Evolutionary conservation across 2,329 filamentous ascomycete genomes (phyloP), one percentile per base, ranked within the genome.

Genomic region (Albifimbria verrucaria): DNA sequence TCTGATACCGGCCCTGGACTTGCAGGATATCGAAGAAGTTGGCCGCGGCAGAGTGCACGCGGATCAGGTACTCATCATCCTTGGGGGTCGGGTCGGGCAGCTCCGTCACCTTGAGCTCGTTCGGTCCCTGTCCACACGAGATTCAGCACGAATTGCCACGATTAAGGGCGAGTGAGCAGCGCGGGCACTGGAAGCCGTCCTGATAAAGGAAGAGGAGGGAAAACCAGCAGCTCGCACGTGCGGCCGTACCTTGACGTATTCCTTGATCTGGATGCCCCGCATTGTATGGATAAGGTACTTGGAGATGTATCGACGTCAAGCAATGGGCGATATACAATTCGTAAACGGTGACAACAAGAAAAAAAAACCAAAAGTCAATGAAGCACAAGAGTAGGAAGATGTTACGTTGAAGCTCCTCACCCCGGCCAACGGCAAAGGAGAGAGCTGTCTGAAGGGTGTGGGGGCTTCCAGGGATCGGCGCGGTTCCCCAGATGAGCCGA

Each of bases 1-100:
- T 82, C 68, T 97, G 93, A 74, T 97, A 97, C 82, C 95, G 96
- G 52, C 93, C 93, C 66, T 91, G 88, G 66, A 97, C 91, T 68
- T 97, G 93, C 51, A 97, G 84, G 53, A 96, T 88, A 70, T 97
- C 93, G 77, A 97, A 97, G 81, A 97, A 97, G 76, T 97, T 97
- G 64, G 90, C 90, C 20, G 91, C 93, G 1, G 89, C 82, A 46
- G 93, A 90, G 72, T 91, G 89, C 64, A 97, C 89, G 65, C 86
- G 82, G 68, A 97, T 89, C 58, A 95, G 79, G 69, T 97, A 97
- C 74, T 96, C 85, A 65, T 89, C 77, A 26, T 84, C 72, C 9
- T 79, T 77, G 2, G 92, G 90, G 1, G 75, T 74, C 1, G 91
- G 92, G 51, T 92, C 89, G 18, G 91, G 85, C 15, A 96, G 81